phyloP scores from a whole-genome alignment of 1,284 basidiomycete genomes.

The Fomitopsis schrenkii region DNA sequence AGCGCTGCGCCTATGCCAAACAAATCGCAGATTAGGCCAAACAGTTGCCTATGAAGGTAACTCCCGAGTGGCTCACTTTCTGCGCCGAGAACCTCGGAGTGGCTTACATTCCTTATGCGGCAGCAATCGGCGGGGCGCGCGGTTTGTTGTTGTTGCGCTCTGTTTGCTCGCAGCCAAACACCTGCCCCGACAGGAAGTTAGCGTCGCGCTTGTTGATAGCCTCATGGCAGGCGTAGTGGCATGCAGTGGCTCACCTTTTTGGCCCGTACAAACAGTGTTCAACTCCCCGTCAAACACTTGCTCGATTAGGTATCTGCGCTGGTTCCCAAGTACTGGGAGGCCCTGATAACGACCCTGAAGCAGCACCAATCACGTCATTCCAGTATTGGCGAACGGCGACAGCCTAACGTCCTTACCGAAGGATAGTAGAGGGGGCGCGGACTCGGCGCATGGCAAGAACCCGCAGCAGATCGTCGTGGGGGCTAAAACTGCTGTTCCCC shows the following conservation, averaged over 20 bases:
- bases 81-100: background rate
- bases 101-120: background rate
- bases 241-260: background rate
- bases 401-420: too few relatives aligned
- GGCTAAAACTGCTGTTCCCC: too few relatives aligned
- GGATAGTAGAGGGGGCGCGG: too few relatives aligned
- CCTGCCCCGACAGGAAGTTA: background rate
- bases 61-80: constrained; percentile 1
- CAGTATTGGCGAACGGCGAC: too few relatives aligned
- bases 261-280: background rate
- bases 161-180: background rate
- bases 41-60: background rate
- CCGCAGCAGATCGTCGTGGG: too few relatives aligned
- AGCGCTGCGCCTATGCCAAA: background rate
- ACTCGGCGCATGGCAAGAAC: too few relatives aligned
- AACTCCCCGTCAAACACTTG: background rate
- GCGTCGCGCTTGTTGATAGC: background rate
- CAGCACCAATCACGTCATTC: too few relatives aligned
- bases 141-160: background rate
- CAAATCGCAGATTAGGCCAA: background rate
- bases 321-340: background rate
- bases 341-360: too few relatives aligned
- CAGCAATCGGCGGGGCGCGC: background rate
- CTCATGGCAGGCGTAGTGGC: background rate
- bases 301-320: background rate